Conservation (phyloP, 495 filamentous ascomycete species). For the Podospora bellae-mahoneyi region DNA sequence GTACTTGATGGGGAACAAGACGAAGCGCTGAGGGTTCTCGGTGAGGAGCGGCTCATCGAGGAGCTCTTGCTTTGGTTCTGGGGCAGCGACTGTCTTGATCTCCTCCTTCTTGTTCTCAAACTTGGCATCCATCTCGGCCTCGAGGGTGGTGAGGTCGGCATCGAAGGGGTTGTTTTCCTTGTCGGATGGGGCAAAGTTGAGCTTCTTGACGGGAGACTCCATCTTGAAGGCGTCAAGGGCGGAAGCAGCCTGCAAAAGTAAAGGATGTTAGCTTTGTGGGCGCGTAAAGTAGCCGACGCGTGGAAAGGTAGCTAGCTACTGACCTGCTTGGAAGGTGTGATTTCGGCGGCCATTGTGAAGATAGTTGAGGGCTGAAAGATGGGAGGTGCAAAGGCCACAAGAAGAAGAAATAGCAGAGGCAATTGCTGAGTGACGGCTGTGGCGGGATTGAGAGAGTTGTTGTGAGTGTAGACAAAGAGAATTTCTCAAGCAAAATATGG, state of each 20-base stretch:
- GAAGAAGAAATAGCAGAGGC: conserved; percentile 14
- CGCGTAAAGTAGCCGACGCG: conserved; percentile 20
- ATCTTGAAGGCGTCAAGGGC: conserved; percentile 87
- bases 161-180: conserved; percentile 81
- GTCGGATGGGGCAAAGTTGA: conserved; percentile 63
- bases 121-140: conserved; percentile 52
- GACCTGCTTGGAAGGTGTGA: conserved; percentile 88
- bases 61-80: conserved; percentile 62
- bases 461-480: conserved; percentile 20
- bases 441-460: conserved; percentile 6
- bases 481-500: conserved; percentile 9
- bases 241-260: conserved; percentile 64
- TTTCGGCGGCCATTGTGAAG: conserved; percentile 60
- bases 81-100: conserved; percentile 50
- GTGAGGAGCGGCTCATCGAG: conserved; percentile 85
- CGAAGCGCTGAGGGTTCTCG: conserved; percentile 95
- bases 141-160: conserved; percentile 52
- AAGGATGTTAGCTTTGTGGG: conserved; percentile 39
- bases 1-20: conserved; percentile 98
- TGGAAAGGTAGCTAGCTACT: conserved; percentile 26
- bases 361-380: conserved; percentile 10
- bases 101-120: conserved; percentile 42
- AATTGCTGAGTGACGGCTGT: conserved; percentile 13
- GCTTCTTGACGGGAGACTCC: conserved; percentile 90
- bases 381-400: conserved; percentile 8